phyloP scores from a whole-genome alignment of 768 basidiomycete genomes.

The Lactarius sanguifluus region DNA sequence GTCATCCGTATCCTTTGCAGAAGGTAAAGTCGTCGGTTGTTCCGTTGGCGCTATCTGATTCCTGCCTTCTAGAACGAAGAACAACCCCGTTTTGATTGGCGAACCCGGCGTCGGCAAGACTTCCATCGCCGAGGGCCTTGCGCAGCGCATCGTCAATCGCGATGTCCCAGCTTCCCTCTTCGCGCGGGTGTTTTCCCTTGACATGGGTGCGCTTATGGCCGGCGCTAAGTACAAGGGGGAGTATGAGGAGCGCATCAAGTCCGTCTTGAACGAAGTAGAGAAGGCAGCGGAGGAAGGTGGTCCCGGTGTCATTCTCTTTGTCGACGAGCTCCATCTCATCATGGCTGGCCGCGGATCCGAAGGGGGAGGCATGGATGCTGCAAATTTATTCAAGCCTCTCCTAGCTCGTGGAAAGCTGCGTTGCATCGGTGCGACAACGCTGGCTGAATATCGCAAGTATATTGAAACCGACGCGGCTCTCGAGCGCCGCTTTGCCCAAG shows the following conservation, averaged over 20 bases:
- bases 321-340: conserved; percentile 93
- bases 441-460: conserved; percentile 89
- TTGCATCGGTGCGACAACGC: conserved; percentile 88
- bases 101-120: conserved; percentile 97
- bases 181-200: conserved; percentile 77
- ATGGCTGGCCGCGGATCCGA: conserved; percentile 85
- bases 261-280: conserved; percentile 90
- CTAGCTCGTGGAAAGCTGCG: conserved; percentile 79
- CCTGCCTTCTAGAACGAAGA: conserved; percentile 70
- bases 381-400: conserved; percentile 88
- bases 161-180: conserved; percentile 81
- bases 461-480: conserved; percentile 92
- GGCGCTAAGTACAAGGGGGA: conserved; percentile 93
- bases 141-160: conserved; percentile 91
- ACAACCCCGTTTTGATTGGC: conserved; percentile 96
- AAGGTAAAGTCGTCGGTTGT: conserved; percentile 44
- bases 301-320: conserved; percentile 82
- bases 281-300: conserved; percentile 74
- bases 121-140: conserved; percentile 91
- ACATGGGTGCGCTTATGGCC: conserved; percentile 96
- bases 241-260: conserved; percentile 95
- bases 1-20: conserved; percentile 80
- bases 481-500: conserved; percentile 91
- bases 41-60: neutral
- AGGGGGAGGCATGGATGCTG: conserved; percentile 92